phyloP scores from a whole-genome alignment of 441 rosid genomes.

The Manihot esculenta region DNA sequence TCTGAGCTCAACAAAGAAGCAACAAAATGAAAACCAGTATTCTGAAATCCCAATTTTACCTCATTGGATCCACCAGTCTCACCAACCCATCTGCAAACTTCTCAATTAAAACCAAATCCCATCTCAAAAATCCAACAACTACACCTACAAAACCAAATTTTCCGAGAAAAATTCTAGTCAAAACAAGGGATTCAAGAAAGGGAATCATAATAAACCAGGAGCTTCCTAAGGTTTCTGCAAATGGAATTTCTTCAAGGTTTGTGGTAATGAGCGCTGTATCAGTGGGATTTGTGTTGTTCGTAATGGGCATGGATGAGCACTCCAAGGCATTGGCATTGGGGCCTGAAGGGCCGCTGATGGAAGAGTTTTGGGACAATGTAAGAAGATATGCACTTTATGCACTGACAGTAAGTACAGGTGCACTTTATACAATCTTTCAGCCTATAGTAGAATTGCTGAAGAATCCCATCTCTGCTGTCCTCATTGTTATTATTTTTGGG shows the following conservation, averaged over 20 bases:
- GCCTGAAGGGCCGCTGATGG: constrained; percentile 83
- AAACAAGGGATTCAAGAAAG: not conserved
- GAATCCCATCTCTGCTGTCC: constrained; percentile 83
- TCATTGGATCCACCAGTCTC: constrained; percentile 16
- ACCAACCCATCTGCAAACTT: constrained; percentile 19
- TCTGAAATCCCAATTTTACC: constrained; percentile 28
- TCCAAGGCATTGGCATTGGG: constrained; percentile 70
- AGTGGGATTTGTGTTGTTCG: constrained; percentile 43
- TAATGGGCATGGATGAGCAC: constrained; percentile 49
- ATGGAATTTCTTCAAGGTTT: constrained; percentile 35
- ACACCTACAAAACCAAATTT: not conserved
- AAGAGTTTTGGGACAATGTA: constrained; percentile 91
- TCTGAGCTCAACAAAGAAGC: not conserved
- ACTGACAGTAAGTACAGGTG: constrained; percentile 68
- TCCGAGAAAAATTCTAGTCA: constrained; percentile 2
- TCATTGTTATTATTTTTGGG: constrained; percentile 56
- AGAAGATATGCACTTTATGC: constrained; percentile 77
- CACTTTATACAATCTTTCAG: constrained; percentile 46
- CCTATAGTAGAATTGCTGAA: constrained; percentile 56
- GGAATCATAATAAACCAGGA: not conserved
- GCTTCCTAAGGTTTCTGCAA: not conserved
- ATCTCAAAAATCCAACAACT: not conserved
- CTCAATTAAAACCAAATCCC: constrained; percentile 15
- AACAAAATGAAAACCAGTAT: constrained; percentile 33
- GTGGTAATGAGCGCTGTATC: constrained; percentile 55